These are phyloP conservation scores for Pseudozyma hubeiensis DNA, from an alignment of 1,284 basidiomycete genomes.

Conservation along the genomic window DNA sequence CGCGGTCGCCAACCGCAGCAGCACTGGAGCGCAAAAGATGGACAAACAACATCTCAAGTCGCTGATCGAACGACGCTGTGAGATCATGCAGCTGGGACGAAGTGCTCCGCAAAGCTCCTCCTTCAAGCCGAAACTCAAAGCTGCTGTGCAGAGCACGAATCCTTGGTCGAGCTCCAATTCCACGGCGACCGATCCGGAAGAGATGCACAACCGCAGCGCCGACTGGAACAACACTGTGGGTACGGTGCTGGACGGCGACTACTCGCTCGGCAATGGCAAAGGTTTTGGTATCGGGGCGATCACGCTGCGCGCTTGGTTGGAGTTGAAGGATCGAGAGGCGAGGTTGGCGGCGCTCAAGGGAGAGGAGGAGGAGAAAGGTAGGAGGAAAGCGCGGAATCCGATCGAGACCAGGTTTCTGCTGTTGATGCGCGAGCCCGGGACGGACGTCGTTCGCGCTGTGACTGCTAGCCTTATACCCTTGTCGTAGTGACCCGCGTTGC, in stretches of 20 bases:
- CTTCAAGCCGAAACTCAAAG: background rate
- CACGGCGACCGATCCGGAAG: slow-evolving; percentile 24
- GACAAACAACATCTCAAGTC: slow-evolving; percentile 41
- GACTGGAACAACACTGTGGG: slow-evolving; percentile 49
- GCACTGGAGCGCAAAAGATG: slow-evolving; percentile 6
- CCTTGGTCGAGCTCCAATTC: slow-evolving; percentile 22
- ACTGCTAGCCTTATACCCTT: slow-evolving; percentile 26
- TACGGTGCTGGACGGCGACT: slow-evolving; percentile 56
- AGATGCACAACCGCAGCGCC: slow-evolving; percentile 27
- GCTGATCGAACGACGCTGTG: slow-evolving; percentile 34
- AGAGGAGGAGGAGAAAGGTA: slow-evolving; percentile 8
- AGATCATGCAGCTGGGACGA: slow-evolving; percentile 43
- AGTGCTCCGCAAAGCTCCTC: slow-evolving; percentile 19
- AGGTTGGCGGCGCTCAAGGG: slow-evolving; percentile 10
- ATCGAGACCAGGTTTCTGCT: slow-evolving; percentile 33
- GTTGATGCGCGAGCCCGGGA: slow-evolving; percentile 39
- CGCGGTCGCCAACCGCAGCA: slow-evolving; percentile 26
- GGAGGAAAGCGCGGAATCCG: slow-evolving; percentile 31
- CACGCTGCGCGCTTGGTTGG: slow-evolving; percentile 29
- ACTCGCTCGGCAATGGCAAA: slow-evolving; percentile 50
- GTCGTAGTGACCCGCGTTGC: background rate
- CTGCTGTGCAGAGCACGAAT: background rate
- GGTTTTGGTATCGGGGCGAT: slow-evolving; percentile 43
- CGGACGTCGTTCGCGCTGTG: slow-evolving; percentile 37
- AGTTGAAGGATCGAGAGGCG: slow-evolving; percentile 27